Conservation (phyloP, 139 green algal species). For the Tetradesmus obliquus region DNA sequence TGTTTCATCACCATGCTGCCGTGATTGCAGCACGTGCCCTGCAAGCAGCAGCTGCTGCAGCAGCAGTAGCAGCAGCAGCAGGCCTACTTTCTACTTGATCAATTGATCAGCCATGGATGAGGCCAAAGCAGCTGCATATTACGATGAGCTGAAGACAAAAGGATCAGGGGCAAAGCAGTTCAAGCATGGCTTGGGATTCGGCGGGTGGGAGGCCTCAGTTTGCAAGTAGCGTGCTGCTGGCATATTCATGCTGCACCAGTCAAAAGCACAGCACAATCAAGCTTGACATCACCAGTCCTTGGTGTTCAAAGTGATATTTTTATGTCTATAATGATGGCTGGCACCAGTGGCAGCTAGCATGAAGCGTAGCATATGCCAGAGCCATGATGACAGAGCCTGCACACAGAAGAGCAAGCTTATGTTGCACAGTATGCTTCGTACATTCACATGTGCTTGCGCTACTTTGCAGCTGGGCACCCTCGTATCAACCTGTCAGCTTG, state of each 20-base stretch:
- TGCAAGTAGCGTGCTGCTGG: no score
- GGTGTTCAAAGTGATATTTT: no score
- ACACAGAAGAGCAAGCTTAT: no score
- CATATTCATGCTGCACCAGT: background rate
- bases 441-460: no score
- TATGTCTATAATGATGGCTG: no score
- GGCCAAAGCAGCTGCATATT: slow-evolving; percentile 44
- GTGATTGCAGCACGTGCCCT: background rate
- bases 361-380: no score
- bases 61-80: background rate
- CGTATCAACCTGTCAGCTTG: background rate
- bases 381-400: no score
- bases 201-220: slow-evolving; percentile 28
- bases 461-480: background rate
- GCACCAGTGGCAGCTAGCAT: no score
- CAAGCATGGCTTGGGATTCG: slow-evolving; percentile 61
- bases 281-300: no score
- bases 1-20: background rate
- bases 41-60: background rate
- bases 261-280: background rate
- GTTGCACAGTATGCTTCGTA: no score
- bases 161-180: slow-evolving; percentile 48
- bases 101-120: slow-evolving; percentile 22
- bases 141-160: slow-evolving; percentile 50
- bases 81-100: background rate